phyloP scores from a whole-genome alignment of 73 alveolate genomes.

The Breviolum minutum region DNA sequence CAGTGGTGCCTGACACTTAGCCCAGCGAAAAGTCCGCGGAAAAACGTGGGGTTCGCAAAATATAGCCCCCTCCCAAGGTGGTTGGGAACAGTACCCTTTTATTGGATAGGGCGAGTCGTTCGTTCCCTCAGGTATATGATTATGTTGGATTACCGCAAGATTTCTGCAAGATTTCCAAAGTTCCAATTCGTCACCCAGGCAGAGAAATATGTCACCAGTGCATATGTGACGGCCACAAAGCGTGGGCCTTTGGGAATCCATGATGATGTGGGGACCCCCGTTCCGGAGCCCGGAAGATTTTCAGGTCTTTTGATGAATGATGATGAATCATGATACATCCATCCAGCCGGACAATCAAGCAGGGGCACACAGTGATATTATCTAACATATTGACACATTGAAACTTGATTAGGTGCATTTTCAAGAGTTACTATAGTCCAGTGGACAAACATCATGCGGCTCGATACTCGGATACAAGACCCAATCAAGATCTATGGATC shows the following conservation, averaged over 20 bases:
- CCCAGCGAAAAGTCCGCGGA: too few species aligned
- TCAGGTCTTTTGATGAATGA: too few species aligned
- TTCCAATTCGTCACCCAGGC: slow-evolving; percentile 3
- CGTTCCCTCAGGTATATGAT: neutral
- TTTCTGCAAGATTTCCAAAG: neutral
- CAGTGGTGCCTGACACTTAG: slow-evolving; percentile 19
- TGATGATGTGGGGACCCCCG: slow-evolving; percentile 3
- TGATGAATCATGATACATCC: too few species aligned
- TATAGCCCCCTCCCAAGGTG: too few species aligned
- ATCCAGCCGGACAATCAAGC: too few species aligned
- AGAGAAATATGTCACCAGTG: slow-evolving; percentile 81
- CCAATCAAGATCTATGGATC: too few species aligned
- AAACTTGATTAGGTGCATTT: too few species aligned
- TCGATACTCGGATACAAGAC: too few species aligned
- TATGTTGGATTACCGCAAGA: neutral
- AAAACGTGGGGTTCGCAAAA: too few species aligned
- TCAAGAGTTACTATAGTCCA: neutral
- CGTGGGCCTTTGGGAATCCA: neutral
- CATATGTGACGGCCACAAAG: slow-evolving; percentile 61
- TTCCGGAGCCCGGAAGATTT: neutral
- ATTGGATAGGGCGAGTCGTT: neutral
- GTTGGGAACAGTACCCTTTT: too few species aligned
- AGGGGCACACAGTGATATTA: too few species aligned
- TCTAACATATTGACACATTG: too few species aligned
- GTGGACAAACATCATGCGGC: neutral